Evolutionary conservation across 2,329 filamentous ascomycete species (phyloP).

Genomic region (Diaporthe citrichinensis): DNA sequence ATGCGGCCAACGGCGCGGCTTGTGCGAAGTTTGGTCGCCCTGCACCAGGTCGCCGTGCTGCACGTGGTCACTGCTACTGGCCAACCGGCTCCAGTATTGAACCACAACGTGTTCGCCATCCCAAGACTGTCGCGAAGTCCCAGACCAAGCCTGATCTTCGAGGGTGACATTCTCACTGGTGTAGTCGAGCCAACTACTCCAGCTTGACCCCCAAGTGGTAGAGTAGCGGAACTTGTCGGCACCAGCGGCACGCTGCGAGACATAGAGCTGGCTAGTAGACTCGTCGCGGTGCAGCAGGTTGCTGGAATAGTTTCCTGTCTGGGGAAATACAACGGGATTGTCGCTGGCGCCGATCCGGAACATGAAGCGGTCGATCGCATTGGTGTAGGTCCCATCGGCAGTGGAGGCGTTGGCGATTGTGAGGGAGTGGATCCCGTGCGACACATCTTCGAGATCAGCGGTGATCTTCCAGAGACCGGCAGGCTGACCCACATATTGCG

Average conservation of each 20-base stretch:
- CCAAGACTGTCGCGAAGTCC: conserved; percentile 46
- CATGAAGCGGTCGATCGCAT: conserved; percentile 72
- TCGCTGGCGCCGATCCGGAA: conserved; percentile 69
- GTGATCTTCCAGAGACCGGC: conserved; percentile 68
- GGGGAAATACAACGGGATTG: conserved; percentile 73
- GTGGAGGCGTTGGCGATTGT: conserved; percentile 68
- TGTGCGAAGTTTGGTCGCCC: conserved; percentile 34
- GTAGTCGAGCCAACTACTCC: conserved; percentile 72
- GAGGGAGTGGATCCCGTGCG: conserved; percentile 72
- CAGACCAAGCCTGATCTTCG: conserved; percentile 69
- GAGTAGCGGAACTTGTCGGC: conserved; percentile 75
- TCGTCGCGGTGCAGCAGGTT: conserved; percentile 60
- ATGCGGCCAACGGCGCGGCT: conserved; percentile 70
- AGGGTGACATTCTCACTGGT: conserved; percentile 60
- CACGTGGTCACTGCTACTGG: conserved; percentile 71
- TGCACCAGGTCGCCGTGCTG: conserved; percentile 68
- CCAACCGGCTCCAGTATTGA: conserved; percentile 73
- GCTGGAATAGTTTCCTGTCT: conserved; percentile 69
- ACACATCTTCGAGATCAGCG: conserved; percentile 67
- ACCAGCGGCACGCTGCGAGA: conserved; percentile 72
- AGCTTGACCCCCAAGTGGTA: conserved; percentile 71
- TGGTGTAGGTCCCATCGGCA: conserved; percentile 59
- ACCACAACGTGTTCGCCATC: conserved; percentile 59
- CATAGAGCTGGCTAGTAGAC: conserved; percentile 53
- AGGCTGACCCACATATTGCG: conserved; percentile 64